Base-by-base conservation (phyloP, 371 early-diverging fungal genomes). In the Zancudomyces culisetae region DNA sequence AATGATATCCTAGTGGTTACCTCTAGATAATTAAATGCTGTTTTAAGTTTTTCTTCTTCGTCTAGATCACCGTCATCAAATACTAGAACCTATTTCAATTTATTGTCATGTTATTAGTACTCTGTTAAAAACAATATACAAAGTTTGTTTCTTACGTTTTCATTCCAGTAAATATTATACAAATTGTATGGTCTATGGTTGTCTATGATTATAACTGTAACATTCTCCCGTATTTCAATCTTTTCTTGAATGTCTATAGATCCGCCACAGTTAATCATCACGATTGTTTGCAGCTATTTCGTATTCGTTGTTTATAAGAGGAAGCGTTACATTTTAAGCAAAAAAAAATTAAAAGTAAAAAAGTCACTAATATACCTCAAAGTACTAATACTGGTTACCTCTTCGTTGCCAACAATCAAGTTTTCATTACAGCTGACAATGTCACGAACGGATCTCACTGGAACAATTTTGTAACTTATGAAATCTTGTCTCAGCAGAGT, bases 221-320 rank as follows among this genome's bases (percentile, higher is more conserved):
- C 68, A 2, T 72, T 59, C n/a, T 74, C 73, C 2, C 68, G 58
- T 26, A 77, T 50, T 4, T 60, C 57, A 39, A 87, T 71, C 8
- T 76, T 60, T 22, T 87, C 80, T 19, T 66, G 68, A 4, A 90
- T 59, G 52, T 87, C 84, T 29, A 85, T 69, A 24, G 75, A 55
- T 1, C 79, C 90, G 4, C 90, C 92, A 62, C 90, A 90, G 66
- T 92, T 91, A 52, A 94, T 70, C 65, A 89, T 70, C 27, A 92
- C 64, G 26, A 90, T 71, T 0, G 82, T 73, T 10, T 77, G 75
- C 24, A 89, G 61, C 79, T 86, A 58, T 42, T 19, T 27, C 42
- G 24, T 52, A 27, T 26, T n/a, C n/a, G n/a, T n/a, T n/a, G n/a
- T n/a, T n/a, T n/a, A n/a, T n/a, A n/a, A n/a, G n/a, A n/a, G n/a